Evolutionary conservation across 257 asterid genomes (phyloP), one percentile per base, ranked within the genome.

Genomic region (Apocynum venetum): DNA sequence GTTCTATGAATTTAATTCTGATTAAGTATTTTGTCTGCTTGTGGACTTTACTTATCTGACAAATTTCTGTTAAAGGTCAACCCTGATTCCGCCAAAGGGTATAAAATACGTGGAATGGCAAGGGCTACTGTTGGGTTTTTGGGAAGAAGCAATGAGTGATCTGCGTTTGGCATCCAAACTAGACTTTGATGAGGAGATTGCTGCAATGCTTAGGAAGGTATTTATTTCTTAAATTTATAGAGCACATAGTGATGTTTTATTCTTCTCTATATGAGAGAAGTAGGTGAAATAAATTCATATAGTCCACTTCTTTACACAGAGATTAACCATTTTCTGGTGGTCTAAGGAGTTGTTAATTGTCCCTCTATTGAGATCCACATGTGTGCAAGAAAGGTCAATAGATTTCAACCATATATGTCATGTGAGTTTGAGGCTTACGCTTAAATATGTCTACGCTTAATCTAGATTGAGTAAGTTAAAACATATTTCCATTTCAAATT

Each of bases 71-170:
- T 63, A 57, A 79, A 93, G 97, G 88, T 92, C 82, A 89, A 92
- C 76, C 89, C 92, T 20, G 96, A 91, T 87, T 92, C 93, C 44
- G 96, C 97, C 25, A 92, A 87, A 81, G 97, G 97, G 36, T 94
- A 89, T 72, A 94, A 94, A 91, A 83, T 89, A 69, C 88, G 97
- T 75, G 98, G 97, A 49, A 84, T 88, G 86, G 94, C 94, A 52
- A 87, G 87, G 85, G 88, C 91, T 73, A 87, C n/a, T 89, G 96
- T 64, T 92, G 85, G 97, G 97, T 77, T 86, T 87, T 60, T 94
- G 97, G 97, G 89, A 89, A 88, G 95, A 87, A 83, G 94, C 97
- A 11, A 95, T 91, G 72, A 79, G 83, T 38, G 96, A 92, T 85
- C 90, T 94, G 87, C 91, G 72, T 48, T 74, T 85, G 79, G 97